Conservation (phyloP, 2,329 filamentous ascomycete genomes). For the Daldinia sp. region DNA sequence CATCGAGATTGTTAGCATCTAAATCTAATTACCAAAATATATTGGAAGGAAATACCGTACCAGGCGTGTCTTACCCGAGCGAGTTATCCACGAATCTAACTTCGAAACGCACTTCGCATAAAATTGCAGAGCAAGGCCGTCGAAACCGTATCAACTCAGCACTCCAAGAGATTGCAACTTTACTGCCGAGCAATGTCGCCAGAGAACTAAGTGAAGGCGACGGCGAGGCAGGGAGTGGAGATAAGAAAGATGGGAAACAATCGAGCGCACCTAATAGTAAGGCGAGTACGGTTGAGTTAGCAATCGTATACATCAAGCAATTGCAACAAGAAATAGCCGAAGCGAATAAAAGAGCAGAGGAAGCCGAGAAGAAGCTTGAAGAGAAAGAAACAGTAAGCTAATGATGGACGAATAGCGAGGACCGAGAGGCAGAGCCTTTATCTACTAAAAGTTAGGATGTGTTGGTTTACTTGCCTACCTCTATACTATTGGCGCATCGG, state of each 20-base stretch:
- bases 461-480: conserved; percentile 13
- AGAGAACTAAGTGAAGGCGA: conserved; percentile 56
- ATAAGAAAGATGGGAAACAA: conserved; percentile 54
- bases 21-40: conserved; percentile 99
- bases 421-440: not conserved
- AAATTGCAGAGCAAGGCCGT: conserved; percentile 95
- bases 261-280: conserved; percentile 79
- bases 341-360: conserved; percentile 68
- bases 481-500: conserved; percentile 7
- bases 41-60: conserved; percentile 88
- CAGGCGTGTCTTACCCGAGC: conserved; percentile 88
- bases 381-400: conserved; percentile 32
- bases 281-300: conserved; percentile 95
- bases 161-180: conserved; percentile 85
- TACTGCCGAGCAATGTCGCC: conserved; percentile 72
- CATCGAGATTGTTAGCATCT: conserved; percentile 81
- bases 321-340: conserved; percentile 77
- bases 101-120: conserved; percentile 96
- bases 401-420: conserved; percentile 10
- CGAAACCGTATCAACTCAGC: conserved; percentile 95
- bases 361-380: conserved; percentile 69
- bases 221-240: conserved; percentile 53
- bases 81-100: conserved; percentile 92
- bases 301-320: conserved; percentile 92
- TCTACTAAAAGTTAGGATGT: conserved; percentile 16